These are phyloP conservation scores for Gastrolobium villosum DNA, from an alignment of 306 rosid species.

Conservation along the genomic window DNA sequence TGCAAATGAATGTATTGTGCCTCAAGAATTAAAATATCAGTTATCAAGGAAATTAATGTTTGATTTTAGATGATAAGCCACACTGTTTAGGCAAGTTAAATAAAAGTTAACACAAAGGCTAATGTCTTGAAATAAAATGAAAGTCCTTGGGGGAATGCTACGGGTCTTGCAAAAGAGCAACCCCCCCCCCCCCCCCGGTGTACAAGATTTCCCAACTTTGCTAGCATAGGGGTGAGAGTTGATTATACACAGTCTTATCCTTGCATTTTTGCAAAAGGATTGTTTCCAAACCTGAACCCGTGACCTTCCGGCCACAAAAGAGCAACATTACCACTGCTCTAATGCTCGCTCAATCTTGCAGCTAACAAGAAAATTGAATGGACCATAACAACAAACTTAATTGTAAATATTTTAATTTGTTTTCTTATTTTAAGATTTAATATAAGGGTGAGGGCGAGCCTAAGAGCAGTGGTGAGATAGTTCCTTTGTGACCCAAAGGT, in stretches of 20 bases:
- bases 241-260: too few species aligned
- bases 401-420: conserved; percentile 4
- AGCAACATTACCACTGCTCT: too few species aligned
- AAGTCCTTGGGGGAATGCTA: conserved; percentile 18
- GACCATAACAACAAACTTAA: conserved; percentile 24
- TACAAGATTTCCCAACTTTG: too few species aligned
- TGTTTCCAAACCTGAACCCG: too few species aligned
- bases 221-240: too few species aligned
- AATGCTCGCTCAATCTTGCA: background rate
- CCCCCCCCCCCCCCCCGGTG: too few species aligned
- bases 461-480: background rate
- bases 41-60: background rate
- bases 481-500: background rate
- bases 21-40: conserved; percentile 29
- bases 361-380: background rate
- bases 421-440: background rate
- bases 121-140: conserved; percentile 26
- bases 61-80: background rate
- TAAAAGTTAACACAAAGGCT: background rate
- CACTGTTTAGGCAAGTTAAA: conserved; percentile 2
- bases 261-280: too few species aligned
- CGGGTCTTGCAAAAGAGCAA: background rate
- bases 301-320: too few species aligned
- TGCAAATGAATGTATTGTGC: conserved; percentile 37
- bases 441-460: too few species aligned